A percentile compares a stretch with the other conserved stretches of the same genome.
These are phyloP conservation scores for Trichoderma gracile DNA, from an alignment of 2,329 filamentous ascomycete genomes.

Conservation along the genomic window DNA sequence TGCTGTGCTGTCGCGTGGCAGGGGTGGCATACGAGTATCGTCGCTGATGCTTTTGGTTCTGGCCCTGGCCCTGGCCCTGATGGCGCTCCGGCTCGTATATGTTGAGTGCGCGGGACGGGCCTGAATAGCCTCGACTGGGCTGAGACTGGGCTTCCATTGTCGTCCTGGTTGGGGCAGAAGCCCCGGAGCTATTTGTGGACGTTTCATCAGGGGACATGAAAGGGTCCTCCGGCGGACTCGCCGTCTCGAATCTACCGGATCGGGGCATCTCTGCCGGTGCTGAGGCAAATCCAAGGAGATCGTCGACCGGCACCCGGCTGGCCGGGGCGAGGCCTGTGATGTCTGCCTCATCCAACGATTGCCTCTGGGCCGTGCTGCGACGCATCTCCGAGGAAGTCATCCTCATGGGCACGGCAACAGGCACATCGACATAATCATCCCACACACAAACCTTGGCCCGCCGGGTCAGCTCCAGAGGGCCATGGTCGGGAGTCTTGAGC, in stretches of 20 bases:
- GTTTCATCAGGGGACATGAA: constrained; percentile 44
- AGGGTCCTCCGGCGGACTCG: constrained; percentile 46
- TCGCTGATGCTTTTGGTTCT: constrained; percentile 47
- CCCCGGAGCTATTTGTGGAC: constrained; percentile 31
- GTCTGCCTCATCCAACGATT: constrained; percentile 78
- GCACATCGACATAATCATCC: constrained; percentile 96
- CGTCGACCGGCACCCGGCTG: constrained; percentile 47
- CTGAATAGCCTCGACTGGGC: constrained; percentile 44
- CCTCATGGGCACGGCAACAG: constrained; percentile 87
- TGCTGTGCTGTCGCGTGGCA: constrained; percentile 49
- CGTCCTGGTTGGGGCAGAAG: background rate
- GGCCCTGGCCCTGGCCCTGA: constrained; percentile 18
- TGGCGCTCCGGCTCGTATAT: constrained; percentile 50
- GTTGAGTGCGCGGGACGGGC: constrained; percentile 45
- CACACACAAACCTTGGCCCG: constrained; percentile 92
- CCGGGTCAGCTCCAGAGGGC: constrained; percentile 87
- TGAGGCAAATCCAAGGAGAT: constrained; percentile 68
- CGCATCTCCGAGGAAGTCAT: constrained; percentile 82
- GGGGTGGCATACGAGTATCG: constrained; percentile 57
- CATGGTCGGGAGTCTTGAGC: constrained; percentile 87
- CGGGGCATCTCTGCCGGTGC: constrained; percentile 69
- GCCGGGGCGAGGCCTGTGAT: constrained; percentile 56
- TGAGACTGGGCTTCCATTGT: constrained; percentile 22
- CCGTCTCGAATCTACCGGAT: constrained; percentile 72
- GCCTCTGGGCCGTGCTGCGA: constrained; percentile 56